Conservation (phyloP, 1,284 basidiomycete genomes). For the Hymenochaete sp. region DNA sequence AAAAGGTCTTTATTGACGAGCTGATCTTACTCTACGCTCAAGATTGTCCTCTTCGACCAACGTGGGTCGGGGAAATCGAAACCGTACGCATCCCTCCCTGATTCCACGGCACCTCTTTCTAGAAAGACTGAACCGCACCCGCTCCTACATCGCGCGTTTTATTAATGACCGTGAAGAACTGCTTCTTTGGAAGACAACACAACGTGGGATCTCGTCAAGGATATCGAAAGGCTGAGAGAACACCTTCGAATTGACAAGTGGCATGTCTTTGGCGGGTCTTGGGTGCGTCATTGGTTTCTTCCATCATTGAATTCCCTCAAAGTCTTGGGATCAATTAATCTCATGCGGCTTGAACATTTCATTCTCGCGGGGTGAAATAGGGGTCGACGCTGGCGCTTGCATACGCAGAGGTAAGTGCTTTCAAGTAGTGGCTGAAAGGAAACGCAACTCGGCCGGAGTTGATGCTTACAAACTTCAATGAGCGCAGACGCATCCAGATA, state of each 20-base stretch:
- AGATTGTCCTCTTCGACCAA: conserved; percentile 80
- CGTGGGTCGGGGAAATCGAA: conserved; percentile 80
- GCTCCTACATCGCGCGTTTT: not conserved
- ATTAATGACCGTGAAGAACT: conserved; percentile 34
- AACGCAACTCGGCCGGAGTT: not conserved
- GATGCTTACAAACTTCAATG: conserved; percentile 2
- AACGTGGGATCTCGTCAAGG: conserved; percentile 90
- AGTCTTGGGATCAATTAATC: not conserved
- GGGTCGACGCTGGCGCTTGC: conserved; percentile 86
- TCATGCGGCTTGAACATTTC: too few relatives aligned
- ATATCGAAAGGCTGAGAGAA: conserved; percentile 77
- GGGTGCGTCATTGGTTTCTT: conserved; percentile 40
- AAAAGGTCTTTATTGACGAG: too few relatives aligned
- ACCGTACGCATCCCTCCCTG: conserved; percentile 47
- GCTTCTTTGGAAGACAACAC: conserved; percentile 83
- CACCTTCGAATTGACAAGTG: conserved; percentile 73
- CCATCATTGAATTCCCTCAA: not conserved
- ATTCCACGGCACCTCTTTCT: not conserved
- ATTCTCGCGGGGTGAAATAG: conserved; percentile 32
- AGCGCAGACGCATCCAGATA: conserved; percentile 70
- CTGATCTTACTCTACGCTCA: too few relatives aligned
- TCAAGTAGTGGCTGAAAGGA: too few relatives aligned
- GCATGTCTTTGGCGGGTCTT: conserved; percentile 90
- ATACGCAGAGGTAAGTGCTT: conserved; percentile 63
- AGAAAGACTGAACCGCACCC: too few relatives aligned